Base-by-base conservation (phyloP, 2,329 filamentous ascomycete genomes). In the Colletotrichum zoysiae region DNA sequence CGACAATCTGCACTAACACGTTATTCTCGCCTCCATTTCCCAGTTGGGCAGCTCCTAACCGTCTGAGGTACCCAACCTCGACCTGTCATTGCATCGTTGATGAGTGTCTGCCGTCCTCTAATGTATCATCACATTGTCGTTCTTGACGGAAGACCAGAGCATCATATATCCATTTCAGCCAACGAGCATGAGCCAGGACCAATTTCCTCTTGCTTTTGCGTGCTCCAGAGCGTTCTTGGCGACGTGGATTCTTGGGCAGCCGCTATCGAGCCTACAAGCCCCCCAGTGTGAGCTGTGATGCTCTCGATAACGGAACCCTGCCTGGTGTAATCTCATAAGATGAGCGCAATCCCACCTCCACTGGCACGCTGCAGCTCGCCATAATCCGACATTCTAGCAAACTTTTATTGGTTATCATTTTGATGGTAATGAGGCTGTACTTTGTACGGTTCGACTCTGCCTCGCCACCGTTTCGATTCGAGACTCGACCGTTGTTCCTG, bases 261-360 rank as follows among this genome's bases (percentile, higher is more conserved):
- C 60, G 23, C 35, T 33, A 20, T 33, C 44, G 20, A 56, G 59
- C 33, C 33, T 44, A 51, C 12, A 58, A 33, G 30, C 30, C 30
- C 20, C 53, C 42, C 35, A 20, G 63, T n/a, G 11, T 33, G 42
- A 69, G n/a, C 57, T 51, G 61, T 14, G 48, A 69, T 53, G 53
- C 26, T 55, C 23, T 55, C 44, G 61, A 67, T 58, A 38, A 65
- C 53, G n/a, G 50, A 60, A 70, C 65, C 70, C 66, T 72, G 66
- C 61, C 40, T 46, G n/a, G 48, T 23, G 53, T 42, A 72, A 72
- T 70, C 66, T 72, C 55, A 55, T 65, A 55, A 70, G 38, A 72
- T 70, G 65, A 68, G 30, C 58, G 57, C 51, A 68, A 67, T 71
- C 58, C 68, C 68, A 71, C 68, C 42, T 59, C 56, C 23, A 30